phyloP scores from a whole-genome alignment of 1,284 basidiomycete genomes.

The Neonothopanus nambi region DNA sequence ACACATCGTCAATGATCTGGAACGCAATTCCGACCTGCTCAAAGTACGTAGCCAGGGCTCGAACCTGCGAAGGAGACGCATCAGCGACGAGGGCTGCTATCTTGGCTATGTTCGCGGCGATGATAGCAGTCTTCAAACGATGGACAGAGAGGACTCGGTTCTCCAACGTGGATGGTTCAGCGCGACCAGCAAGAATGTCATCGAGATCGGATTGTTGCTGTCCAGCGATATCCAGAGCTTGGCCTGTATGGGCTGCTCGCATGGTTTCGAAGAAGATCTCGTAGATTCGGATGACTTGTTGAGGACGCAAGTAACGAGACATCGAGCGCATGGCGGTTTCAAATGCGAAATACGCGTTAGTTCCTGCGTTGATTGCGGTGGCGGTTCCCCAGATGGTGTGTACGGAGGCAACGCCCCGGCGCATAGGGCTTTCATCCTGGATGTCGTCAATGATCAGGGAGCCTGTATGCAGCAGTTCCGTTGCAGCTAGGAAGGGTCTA shows the following conservation, averaged over 20 bases:
- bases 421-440: slow-evolving; percentile 3
- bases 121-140: slow-evolving; percentile 6
- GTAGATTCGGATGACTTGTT: neutral
- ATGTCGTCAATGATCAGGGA: slow-evolving; percentile 7
- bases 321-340: slow-evolving; percentile 2
- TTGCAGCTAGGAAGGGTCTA: slow-evolving; percentile 1
- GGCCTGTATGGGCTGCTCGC: slow-evolving; percentile 3
- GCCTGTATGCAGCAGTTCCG: slow-evolving; percentile 4
- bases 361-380: slow-evolving; percentile 5
- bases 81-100: neutral
- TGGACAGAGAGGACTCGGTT: neutral
- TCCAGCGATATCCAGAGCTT: slow-evolving; percentile 6
- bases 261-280: slow-evolving; percentile 5
- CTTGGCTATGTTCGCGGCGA: slow-evolving; percentile 5
- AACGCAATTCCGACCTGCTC: slow-evolving; percentile 4
- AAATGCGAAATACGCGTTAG: slow-evolving; percentile 2
- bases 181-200: neutral
- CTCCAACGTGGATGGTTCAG: neutral
- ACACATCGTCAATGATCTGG: slow-evolving; percentile 8
- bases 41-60: neutral
- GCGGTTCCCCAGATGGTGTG: neutral
- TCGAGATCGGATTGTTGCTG: neutral
- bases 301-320: neutral
- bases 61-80: neutral
- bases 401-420: slow-evolving; percentile 1